phyloP scores from a whole-genome alignment of 2,329 filamentous ascomycete genomes.

The Neophaeococcomyces aloes region DNA sequence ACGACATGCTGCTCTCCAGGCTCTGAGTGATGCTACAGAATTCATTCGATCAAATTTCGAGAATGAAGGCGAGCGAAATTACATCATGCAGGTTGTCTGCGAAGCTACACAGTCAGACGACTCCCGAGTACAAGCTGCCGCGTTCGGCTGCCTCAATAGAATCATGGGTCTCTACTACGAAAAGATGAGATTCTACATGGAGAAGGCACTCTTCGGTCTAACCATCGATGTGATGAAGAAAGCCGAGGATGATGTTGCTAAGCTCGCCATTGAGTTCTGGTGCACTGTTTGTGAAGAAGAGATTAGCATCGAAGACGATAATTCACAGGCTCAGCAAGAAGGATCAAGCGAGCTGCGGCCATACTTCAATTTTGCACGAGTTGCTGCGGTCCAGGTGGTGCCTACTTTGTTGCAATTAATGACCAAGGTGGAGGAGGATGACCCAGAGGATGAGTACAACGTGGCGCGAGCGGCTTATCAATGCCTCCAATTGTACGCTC shows the following conservation, averaged over 20 bases:
- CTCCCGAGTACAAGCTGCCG: constrained; percentile 82
- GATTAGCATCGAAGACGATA: constrained; percentile 95
- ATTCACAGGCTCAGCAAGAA: constrained; percentile 61
- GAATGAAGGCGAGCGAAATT: constrained; percentile 97
- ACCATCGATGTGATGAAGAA: constrained; percentile 99
- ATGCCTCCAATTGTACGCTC: constrained; percentile 87
- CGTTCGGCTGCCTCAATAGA: constrained; percentile 93
- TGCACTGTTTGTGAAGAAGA: constrained; percentile 99
- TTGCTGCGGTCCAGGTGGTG: constrained; percentile 88
- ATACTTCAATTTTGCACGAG: constrained; percentile 90
- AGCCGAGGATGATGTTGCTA: constrained; percentile 92
- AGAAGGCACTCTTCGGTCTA: constrained; percentile 94
- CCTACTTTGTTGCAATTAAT: constrained; percentile 80
- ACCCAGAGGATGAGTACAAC: constrained; percentile 95
- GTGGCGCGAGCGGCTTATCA: constrained; percentile 90
- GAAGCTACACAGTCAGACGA: constrained; percentile 94
- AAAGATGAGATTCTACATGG: constrained; percentile 99
- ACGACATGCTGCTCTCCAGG: constrained; percentile 81
- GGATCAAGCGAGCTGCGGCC: constrained; percentile 74
- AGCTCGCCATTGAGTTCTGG: constrained; percentile 98
- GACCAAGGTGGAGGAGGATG: constrained; percentile 96
- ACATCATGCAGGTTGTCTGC: constrained; percentile 99
- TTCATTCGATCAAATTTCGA: constrained; percentile 98
- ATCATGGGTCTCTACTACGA: constrained; percentile 99
- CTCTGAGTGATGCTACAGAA: constrained; percentile 90